Base-by-base conservation (phyloP, 352 stramenopile species). In the Lagenidium sp. region DNA sequence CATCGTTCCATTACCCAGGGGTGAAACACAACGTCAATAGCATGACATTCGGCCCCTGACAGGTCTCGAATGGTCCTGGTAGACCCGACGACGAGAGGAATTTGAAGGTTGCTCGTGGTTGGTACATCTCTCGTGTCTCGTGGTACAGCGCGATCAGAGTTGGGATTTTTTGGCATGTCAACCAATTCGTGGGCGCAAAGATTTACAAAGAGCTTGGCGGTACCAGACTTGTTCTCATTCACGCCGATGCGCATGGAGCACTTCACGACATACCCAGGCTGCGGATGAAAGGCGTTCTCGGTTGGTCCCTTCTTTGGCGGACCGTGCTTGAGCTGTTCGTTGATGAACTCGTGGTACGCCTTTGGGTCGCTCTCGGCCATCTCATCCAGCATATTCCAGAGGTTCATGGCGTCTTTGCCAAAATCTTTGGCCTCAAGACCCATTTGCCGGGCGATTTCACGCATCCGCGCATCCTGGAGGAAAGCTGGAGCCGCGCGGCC, bases 381-480 rank as follows among this genome's bases (percentile, higher is more conserved):
- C 18, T 81, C 58, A 39, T 89, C 73, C 6, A 92, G 74, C 19
- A 78, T 77, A 21, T 72, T 65, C 81, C 81, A 94, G 26, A 94
- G 46, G 4, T 57, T 47, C 35, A 80, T 64, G 13, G 79, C 78
- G 21, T 90, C 70, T 26, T 59, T 55, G 16, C 76, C 70, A 26
- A 91, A 73, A 40, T 87, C 71, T 44, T 72, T 63, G 4, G 75
- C 51, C 19, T 78, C 61, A 16, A 93, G 66, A 5, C 79, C 77
- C 71, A 93, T 86, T 65, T 89, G 77, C 57, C 78, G 84, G 31
- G 78, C 81, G 44, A 91, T 84, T 47, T 85, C 72, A 23, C 79
- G 74, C 65, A 91, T 65, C 4, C 74, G 68, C 23, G 64, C 46
- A 47, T 88, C 74, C 10, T 56, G 53, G 19, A 86, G 51, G 24